Percentiles rank a stretch among this genome's conserved stretches.
Conservation (phyloP, 139 green algal genomes). For the Microglena sp. region DNA sequence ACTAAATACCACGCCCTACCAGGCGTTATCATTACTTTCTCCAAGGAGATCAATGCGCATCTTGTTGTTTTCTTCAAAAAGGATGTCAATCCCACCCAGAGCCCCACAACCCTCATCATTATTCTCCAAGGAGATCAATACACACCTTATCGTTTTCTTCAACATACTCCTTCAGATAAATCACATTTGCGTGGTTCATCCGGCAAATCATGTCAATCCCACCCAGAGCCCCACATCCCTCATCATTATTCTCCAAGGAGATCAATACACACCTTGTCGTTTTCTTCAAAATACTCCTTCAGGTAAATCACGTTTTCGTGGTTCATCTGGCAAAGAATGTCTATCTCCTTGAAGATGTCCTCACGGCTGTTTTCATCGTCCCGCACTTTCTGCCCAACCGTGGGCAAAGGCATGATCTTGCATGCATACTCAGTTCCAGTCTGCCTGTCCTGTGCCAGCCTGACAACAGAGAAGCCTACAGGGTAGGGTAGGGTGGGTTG, state of each 20-base stretch:
- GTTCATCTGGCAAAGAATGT: constrained; percentile 70
- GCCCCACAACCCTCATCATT: too few species aligned
- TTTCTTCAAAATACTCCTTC: constrained; percentile 84
- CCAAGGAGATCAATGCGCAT: too few species aligned
- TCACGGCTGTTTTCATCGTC: constrained; percentile 71
- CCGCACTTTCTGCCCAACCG: constrained; percentile 22
- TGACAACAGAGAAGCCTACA: constrained; percentile 76
- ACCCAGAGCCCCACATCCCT: too few species aligned
- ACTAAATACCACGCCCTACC: too few species aligned
- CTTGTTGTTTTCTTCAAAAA: constrained; percentile 71
- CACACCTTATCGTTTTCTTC: constrained; percentile 56
- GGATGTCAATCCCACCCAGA: too few species aligned
- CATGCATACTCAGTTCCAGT: constrained; percentile 61
- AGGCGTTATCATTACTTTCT: too few species aligned
- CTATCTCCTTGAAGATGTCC: constrained; percentile 90
- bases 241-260: too few species aligned
- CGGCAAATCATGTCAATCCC: constrained; percentile 81
- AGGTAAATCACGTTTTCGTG: constrained; percentile 78
- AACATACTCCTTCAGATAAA: constrained; percentile 85
- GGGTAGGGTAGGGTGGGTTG: constrained; percentile 16
- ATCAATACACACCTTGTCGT: constrained; percentile 39
- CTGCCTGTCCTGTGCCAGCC: constrained; percentile 49
- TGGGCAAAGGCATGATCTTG: constrained; percentile 83
- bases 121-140: too few species aligned
- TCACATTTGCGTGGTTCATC: constrained; percentile 73